Conservation (phyloP, 345 rosid species). For the Melaleuca quinquenervia region DNA sequence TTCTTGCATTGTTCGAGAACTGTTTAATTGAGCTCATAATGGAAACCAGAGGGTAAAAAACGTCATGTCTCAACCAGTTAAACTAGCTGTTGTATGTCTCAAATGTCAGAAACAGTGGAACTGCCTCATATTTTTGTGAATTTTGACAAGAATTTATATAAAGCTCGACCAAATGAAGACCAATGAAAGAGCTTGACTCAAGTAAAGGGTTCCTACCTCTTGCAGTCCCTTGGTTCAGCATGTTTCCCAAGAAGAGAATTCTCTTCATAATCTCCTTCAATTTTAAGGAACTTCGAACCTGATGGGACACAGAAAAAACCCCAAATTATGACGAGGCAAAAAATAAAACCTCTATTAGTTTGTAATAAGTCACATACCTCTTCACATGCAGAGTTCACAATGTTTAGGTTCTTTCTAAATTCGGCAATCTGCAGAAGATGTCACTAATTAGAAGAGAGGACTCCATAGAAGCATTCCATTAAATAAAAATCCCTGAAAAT, state of each 20-base stretch:
- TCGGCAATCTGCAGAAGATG: conserved; percentile 50
- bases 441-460: conserved; percentile 2
- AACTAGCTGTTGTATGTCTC: background rate
- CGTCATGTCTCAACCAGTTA: background rate
- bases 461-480: background rate
- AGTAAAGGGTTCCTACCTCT: conserved; percentile 50
- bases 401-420: conserved; percentile 76
- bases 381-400: conserved; percentile 80
- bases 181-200: background rate
- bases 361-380: conserved; percentile 45
- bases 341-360: background rate
- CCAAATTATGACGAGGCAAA: background rate
- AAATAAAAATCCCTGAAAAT: background rate
- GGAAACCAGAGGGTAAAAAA: background rate
- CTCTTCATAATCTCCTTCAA: conserved; percentile 92
- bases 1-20: background rate
- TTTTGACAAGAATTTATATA: background rate
- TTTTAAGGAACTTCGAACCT: conserved; percentile 81
- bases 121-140: background rate
- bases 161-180: background rate
- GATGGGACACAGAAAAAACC: background rate
- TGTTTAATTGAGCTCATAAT: background rate
- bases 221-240: conserved; percentile 95
- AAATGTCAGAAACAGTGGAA: background rate
- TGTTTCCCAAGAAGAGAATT: conserved; percentile 87